These are phyloP conservation scores for Penicillium sp. DNA, from an alignment of 2,329 filamentous ascomycete genomes.

Conservation along the genomic window DNA sequence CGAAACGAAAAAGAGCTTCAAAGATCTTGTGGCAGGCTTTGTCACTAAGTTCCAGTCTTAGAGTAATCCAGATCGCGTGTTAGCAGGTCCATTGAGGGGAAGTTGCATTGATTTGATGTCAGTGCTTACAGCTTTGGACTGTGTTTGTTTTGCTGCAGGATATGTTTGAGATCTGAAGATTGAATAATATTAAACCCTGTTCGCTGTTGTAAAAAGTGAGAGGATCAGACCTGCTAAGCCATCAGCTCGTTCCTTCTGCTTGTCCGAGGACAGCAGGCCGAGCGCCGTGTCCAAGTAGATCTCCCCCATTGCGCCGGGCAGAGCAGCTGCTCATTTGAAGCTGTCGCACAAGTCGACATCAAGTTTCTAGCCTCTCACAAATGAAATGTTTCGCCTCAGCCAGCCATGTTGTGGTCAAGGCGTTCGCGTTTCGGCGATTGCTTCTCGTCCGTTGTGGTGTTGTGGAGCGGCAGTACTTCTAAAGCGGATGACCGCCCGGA, in stretches of 20 bases:
- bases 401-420: conserved; percentile 10
- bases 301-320: conserved; percentile 46
- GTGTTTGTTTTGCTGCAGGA: conserved; percentile 60
- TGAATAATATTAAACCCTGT: conserved; percentile 22
- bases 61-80: conserved; percentile 3
- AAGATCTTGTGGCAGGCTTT: conserved; percentile 82
- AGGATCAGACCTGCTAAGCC: conserved; percentile 56
- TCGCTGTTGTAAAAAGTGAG: not conserved
- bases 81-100: not conserved
- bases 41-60: conserved; percentile 64
- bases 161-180: conserved; percentile 58
- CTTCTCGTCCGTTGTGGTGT: conserved; percentile 10
- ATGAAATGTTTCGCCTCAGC: conserved; percentile 10
- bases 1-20: conserved; percentile 77
- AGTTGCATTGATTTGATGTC: not conserved
- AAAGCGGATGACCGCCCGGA: conserved; percentile 35
- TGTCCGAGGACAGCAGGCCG: conserved; percentile 51
- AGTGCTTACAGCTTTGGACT: conserved; percentile 44
- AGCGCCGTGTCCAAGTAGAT: conserved; percentile 51
- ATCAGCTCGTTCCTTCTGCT: conserved; percentile 54
- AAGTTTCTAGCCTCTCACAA: not conserved
- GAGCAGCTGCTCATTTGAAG: not conserved
- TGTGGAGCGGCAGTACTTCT: conserved; percentile 24
- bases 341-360: not conserved
- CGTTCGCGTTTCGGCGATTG: not conserved